Base-by-base conservation (phyloP, 176 grass and related monocot genomes). In the Triticum aestivum region DNA sequence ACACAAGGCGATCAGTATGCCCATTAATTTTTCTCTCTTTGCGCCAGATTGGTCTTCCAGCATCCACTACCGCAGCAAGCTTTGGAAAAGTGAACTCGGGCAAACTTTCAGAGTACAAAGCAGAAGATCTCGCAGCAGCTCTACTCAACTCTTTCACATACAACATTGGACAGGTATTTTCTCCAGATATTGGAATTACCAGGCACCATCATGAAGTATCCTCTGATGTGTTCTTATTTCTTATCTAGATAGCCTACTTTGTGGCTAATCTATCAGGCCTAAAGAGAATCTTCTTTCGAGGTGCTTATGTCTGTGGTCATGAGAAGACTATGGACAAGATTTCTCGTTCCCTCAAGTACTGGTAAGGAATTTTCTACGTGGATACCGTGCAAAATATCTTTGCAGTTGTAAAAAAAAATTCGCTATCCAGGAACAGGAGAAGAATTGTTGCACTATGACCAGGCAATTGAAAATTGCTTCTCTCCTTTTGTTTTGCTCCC, bases 241-340 rank as follows among this genome's bases (percentile, higher is more conserved):
- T 88, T 24, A 80, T 92, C 12, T 88, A 98, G 97, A 98, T 98
- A 91, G 90, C 97, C 65, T 98, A 95, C 59, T 95, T 96, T 83
- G 97, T 98, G 78, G 97, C 97, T 32, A 98, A 96, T 87, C 90
- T 96, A 70, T 98, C 94, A 73, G 94, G 97, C 18, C 75, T 94
- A 14, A 96, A 98, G 85, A 92, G 88, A 92, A 96, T 98, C 54
- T 98, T 98, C 86, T 98, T 98, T 73, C 89, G 94, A 82, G 97
- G 97, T 82, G 79, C 97, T 90, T 98, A 96, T 39, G 78, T 98
- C 39, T 98, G 97, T 86, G 97, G 97, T 44, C 92, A 98, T 64
- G 90, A 94, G 75, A 92, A 92, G 67, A 98, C 92, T 32, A 98
- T 98, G 94, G 97, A 98, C 63, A 96, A 98, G 86, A 98, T 98